Base-by-base conservation (phyloP, 805 yeast species). In the Maudiozyma pseudohumilis region DNA sequence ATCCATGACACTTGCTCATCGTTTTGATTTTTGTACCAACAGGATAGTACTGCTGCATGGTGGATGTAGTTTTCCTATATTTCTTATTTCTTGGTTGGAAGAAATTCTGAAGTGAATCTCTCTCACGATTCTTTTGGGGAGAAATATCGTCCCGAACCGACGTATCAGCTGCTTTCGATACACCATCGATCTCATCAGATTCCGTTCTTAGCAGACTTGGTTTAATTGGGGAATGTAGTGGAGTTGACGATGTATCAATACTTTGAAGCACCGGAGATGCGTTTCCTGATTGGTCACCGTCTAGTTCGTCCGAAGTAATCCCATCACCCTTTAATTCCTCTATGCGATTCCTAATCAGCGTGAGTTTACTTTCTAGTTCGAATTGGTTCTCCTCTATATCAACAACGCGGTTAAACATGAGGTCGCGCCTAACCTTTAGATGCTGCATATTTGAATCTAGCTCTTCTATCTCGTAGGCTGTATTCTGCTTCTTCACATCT, bases 391-490 rank as follows among this genome's bases (percentile, higher is more conserved):
- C 71, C 54, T 81, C 89, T 38, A 76, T 66, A 22, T 60, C 60
- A 2, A 79, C 77, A 29, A 81, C 72, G 46, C 73, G 63, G 41
- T 75, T 73, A 49, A 79, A 75, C 22, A 77, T 72, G 11, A 67
- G 47, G 38, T 69, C 65, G 34, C 88, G 64, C 61, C 69, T 62
- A 15, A 58, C 45, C 40, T 74, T 71, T 30, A 80, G 50, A 46
- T 66, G 68, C 31, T 67, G 64, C 28, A 81, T 70, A 46, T 75
- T 70, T 26, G 51, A 52, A 52, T 81, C 89, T 25, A 81, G 64
- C 38, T 77, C 88, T 35, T 64, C 59, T 23, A 81, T 75, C 49
- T 81, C 88, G 47, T 65, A 66, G 1, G 82, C 68, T 0, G 84
- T 75, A 28, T 79, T 55, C 16, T 77, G 75, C 53, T 81, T 79